phyloP scores from a whole-genome alignment of 306 rosid genomes.

The Pyrus betulifolia region DNA sequence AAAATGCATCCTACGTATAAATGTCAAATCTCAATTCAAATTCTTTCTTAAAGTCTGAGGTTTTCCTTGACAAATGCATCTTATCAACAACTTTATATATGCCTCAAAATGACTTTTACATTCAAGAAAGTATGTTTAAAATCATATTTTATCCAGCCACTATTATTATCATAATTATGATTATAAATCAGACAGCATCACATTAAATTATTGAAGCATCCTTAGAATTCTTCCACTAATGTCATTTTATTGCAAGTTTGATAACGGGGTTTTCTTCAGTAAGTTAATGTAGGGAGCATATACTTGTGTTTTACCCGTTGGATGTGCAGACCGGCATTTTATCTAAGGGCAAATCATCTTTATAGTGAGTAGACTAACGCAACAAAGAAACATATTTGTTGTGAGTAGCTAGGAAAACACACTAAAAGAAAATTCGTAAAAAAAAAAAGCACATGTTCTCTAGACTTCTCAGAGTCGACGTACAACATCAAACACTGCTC shows the following conservation, averaged over 20 bases:
- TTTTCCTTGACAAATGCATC: neutral
- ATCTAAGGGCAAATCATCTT: neutral
- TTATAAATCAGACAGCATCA: neutral
- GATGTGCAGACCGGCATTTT: neutral
- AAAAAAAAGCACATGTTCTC: neutral
- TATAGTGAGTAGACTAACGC: no score
- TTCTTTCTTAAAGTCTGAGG: neutral
- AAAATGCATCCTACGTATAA: no score
- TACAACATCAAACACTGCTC: neutral
- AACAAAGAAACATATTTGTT: no score
- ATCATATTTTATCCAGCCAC: neutral
- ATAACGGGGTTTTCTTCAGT: no score
- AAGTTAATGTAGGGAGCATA: no score
- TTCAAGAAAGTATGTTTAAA: neutral
- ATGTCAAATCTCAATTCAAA: neutral
- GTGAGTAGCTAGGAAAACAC: neutral
- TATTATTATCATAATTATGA: neutral
- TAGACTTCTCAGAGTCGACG: neutral
- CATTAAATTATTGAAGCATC: neutral
- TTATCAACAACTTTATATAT: neutral
- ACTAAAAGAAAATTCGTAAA: neutral
- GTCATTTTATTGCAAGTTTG: no score
- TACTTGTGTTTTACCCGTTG: no score
- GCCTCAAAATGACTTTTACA: neutral
- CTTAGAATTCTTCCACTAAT: no score